Conservation (phyloP, 768 basidiomycete species). For the Filobasidium floriforme region DNA sequence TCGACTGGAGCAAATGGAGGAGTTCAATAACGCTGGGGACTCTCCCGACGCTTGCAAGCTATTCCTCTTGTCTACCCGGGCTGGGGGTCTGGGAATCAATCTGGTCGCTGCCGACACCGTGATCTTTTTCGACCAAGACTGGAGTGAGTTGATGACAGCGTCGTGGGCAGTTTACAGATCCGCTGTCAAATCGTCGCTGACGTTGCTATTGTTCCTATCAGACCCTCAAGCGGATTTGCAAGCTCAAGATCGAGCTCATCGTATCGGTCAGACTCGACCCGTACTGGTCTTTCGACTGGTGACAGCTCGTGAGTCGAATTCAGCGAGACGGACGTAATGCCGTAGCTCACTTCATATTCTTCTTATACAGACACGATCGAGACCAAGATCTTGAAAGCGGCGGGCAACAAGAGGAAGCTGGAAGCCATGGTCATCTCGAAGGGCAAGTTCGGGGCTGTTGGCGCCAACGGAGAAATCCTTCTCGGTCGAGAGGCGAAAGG, state of each 20-base stretch:
- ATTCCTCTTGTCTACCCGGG: constrained; percentile 78
- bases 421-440: constrained; percentile 94
- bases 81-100: constrained; percentile 96
- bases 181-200: constrained; percentile 27
- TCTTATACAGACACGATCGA: constrained; percentile 64
- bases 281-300: constrained; percentile 84
- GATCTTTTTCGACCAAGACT: constrained; percentile 87
- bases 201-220: constrained; percentile 48
- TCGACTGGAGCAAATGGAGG: constrained; percentile 74
- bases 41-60: constrained; percentile 46
- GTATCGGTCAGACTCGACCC: constrained; percentile 87
- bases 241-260: constrained; percentile 89
- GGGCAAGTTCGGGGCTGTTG: constrained; percentile 75
- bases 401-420: constrained; percentile 58
- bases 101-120: constrained; percentile 55
- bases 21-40: constrained; percentile 69
- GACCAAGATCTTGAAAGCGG: constrained; percentile 80
- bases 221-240: constrained; percentile 89
- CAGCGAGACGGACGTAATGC: background rate
- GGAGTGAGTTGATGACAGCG: constrained; percentile 54
- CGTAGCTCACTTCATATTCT: background rate
- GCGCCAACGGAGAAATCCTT: constrained; percentile 48
- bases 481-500: constrained; percentile 30
- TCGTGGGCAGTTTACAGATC: no score
- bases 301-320: constrained; percentile 51